Evolutionary conservation across 352 stramenopile genomes (phyloP), one percentile per base, ranked within the genome.

Genomic region (Pilasporangium apinafurcum): DNA sequence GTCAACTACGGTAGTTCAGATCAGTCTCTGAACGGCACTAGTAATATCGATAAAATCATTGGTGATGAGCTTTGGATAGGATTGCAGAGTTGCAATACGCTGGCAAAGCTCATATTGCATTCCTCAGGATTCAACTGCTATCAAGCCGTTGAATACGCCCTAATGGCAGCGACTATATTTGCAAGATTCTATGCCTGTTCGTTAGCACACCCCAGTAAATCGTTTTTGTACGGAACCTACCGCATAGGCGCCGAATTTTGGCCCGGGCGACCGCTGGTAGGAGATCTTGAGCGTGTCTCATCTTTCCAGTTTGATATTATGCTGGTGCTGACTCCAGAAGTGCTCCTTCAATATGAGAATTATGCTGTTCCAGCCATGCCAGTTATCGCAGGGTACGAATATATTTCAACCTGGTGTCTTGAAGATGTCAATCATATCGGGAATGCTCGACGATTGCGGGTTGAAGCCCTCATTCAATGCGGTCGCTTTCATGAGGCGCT

Each of bases 191-290:
- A 81, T 24, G 61, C 59, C 12, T 78, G 70, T 10, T 79, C 80
- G 3, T 16, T 90, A 21, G 70, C 70, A 7, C 78, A 87, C 14
- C 81, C 78, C 6, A 68, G 60, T 1, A 61, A 66, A 54, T 53
- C 41, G 4, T 89, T 76, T 36, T 45, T 86, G 24, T 87, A 66
- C n/a, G 72, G 74, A 9, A 65, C 58, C 13, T 86, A 89, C 38
- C 47, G 56, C 28, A 42, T 86, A 2, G 44, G 53, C n/a, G 54
- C 59, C 0, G 56, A 83, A 10, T 54, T 89, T 12, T 90, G 74
- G 78, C 72, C 69, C 13, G 72, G 65, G 13, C 50, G 74, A 37
- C 62, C 80, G 21, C 39, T 87, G 4, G 32, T 86, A 0, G 26
- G 52, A 3, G 71, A 80, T 24, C 34, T 47, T 0, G 69, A 90